phyloP scores from a whole-genome alignment of 2,329 filamentous ascomycete species.

The Fusarium newnesense region DNA sequence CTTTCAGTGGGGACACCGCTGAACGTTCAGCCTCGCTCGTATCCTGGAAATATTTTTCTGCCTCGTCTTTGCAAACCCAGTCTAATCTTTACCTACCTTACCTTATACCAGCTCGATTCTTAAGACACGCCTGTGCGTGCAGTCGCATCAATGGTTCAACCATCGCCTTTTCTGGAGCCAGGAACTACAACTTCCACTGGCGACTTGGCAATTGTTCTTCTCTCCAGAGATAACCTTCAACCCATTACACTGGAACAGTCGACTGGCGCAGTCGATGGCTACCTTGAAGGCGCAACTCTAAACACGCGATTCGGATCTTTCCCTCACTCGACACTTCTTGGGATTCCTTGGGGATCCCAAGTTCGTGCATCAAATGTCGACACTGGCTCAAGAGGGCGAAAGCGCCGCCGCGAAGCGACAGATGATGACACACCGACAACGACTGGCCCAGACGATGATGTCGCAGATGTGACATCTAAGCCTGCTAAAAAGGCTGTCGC shows the following conservation, averaged over 20 bases:
- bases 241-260: slow-evolving; percentile 76
- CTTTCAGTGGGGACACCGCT: slow-evolving; percentile 27
- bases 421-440: slow-evolving; percentile 56
- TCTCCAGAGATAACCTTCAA: slow-evolving; percentile 86
- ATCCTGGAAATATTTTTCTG: slow-evolving; percentile 36
- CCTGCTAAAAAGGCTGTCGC: slow-evolving; percentile 61
- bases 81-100: not conserved
- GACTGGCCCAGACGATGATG: slow-evolving; percentile 50
- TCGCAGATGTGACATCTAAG: slow-evolving; percentile 46
- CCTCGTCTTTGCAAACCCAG: slow-evolving; percentile 14
- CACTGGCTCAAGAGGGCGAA: slow-evolving; percentile 86
- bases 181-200: slow-evolving; percentile 69
- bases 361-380: slow-evolving; percentile 90
- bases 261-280: slow-evolving; percentile 73
- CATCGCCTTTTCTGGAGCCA: slow-evolving; percentile 84
- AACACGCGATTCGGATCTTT: slow-evolving; percentile 97
- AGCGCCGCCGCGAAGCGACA: slow-evolving; percentile 63
- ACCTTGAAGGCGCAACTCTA: slow-evolving; percentile 79
- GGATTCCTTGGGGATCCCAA: slow-evolving; percentile 90
- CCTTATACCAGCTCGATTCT: not conserved
- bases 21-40: slow-evolving; percentile 32
- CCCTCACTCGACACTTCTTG: slow-evolving; percentile 80
- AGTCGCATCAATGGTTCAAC: slow-evolving; percentile 48
- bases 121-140: slow-evolving; percentile 5
- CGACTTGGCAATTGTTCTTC: slow-evolving; percentile 82